Evolutionary conservation across 192 early-diverging fungal genomes (phyloP).

Genomic region (Fimicolochytrium jonesii): DNA sequence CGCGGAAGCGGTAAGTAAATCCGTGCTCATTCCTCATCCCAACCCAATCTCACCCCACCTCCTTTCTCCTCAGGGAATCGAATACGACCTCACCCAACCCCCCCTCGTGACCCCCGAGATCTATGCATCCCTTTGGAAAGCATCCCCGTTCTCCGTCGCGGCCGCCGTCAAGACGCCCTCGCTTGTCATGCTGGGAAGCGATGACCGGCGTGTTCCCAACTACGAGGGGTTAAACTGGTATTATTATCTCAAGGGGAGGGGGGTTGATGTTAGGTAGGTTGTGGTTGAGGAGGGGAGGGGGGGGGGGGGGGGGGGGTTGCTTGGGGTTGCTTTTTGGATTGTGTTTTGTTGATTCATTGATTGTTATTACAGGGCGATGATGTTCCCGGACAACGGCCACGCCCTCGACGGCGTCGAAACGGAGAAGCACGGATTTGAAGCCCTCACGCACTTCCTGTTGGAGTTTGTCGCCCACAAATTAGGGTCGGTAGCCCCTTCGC

Average conservation of each 20-base stretch:
- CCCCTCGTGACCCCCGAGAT: constrained; percentile 48
- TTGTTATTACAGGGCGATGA: constrained; percentile 6
- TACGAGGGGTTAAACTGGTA: constrained; percentile 47
- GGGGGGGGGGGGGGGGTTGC: too few relatives aligned
- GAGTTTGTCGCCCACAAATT: too few relatives aligned
- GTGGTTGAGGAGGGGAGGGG: too few relatives aligned
- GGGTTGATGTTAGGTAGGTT: constrained; percentile 27
- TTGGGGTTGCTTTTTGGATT: not conserved
- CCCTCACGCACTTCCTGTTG: constrained; percentile 25
- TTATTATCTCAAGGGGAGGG: constrained; percentile 16
- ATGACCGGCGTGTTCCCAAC: constrained; percentile 71
- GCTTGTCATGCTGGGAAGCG: constrained; percentile 61
- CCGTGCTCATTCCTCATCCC: too few relatives aligned
- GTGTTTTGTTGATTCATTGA: not conserved
- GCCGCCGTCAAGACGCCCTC: constrained; percentile 57
- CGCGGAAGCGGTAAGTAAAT: constrained; percentile 45
- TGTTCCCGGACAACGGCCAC: constrained; percentile 38
- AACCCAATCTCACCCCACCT: too few relatives aligned
- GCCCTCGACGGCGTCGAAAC: constrained; percentile 43
- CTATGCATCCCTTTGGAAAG: constrained; percentile 52
- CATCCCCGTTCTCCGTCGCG: constrained; percentile 56
- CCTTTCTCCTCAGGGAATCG: constrained; percentile 38
- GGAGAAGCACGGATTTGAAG: constrained; percentile 35
- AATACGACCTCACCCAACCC: constrained; percentile 53
- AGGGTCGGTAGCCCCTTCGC: too few relatives aligned